phyloP scores from a whole-genome alignment of 257 asterid species.

The Leonotis leonurus region DNA sequence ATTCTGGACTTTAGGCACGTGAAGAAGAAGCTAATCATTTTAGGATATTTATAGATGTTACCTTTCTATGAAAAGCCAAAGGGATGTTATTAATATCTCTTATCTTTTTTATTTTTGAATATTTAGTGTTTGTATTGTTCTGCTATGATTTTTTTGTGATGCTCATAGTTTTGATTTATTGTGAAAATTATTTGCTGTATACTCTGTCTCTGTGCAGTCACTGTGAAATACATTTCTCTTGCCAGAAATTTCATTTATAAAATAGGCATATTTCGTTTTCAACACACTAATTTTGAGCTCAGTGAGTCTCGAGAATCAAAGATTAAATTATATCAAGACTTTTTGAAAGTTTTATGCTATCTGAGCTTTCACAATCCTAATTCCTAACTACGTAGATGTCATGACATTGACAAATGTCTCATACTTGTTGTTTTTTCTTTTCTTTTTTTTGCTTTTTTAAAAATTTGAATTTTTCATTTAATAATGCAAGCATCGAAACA shows the following conservation, averaged over 20 bases:
- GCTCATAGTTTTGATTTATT: slow-evolving; percentile 4
- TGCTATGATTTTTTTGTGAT: not conserved
- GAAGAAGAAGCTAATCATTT: slow-evolving; percentile 1
- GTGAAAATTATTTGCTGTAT: not conserved
- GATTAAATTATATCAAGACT: not conserved
- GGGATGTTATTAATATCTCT: not conserved
- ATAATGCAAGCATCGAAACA: not conserved
- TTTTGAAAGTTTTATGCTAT: not conserved
- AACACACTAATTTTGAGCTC: not conserved
- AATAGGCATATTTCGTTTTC: not conserved
- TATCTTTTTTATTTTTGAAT: no score
- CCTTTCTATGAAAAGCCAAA: not conserved
- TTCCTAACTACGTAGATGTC: not conserved
- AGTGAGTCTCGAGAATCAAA: not conserved
- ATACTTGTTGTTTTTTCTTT: not conserved
- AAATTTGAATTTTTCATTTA: not conserved
- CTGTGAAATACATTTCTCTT: no score
- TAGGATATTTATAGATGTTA: slow-evolving; percentile 9
- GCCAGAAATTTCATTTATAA: not conserved
- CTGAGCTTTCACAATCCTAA: not conserved
- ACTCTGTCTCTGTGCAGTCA: no score
- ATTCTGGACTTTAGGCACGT: slow-evolving; percentile 2
- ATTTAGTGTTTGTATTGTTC: not conserved
- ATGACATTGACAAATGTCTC: not conserved
- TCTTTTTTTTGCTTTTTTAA: not conserved